phyloP scores from a whole-genome alignment of 2,329 filamentous ascomycete genomes.

The Lecanosticta acicola region DNA sequence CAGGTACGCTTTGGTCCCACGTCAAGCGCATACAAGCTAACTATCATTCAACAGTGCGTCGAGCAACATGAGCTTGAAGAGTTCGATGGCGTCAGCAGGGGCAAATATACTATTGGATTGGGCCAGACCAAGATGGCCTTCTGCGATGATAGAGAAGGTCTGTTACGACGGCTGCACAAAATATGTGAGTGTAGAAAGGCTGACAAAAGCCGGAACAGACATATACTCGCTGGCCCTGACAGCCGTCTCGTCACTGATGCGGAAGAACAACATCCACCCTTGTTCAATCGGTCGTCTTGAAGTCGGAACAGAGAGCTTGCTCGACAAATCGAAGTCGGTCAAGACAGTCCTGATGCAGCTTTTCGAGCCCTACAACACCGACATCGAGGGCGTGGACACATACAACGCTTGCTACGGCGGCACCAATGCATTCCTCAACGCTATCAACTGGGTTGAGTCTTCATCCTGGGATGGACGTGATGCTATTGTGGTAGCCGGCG shows the following conservation, averaged over 20 bases:
- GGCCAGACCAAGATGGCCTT: slow-evolving; percentile 53
- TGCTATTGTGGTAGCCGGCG: slow-evolving; percentile 48
- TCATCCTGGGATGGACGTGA: slow-evolving; percentile 50
- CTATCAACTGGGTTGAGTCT: slow-evolving; percentile 50
- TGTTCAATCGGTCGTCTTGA: slow-evolving; percentile 48
- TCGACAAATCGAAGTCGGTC: slow-evolving; percentile 53
- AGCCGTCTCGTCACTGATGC: slow-evolving; percentile 47
- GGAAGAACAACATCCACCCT: slow-evolving; percentile 49
- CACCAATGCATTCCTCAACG: slow-evolving; percentile 51
- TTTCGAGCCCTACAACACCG: slow-evolving; percentile 48
- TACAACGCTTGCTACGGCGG: slow-evolving; percentile 52
- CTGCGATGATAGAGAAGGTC: slow-evolving; percentile 51
- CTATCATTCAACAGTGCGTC: too few relatives aligned
- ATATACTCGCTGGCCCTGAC: slow-evolving; percentile 52
- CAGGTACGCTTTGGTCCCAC: too few relatives aligned
- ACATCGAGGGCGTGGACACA: slow-evolving; percentile 50
- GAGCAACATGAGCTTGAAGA: slow-evolving; percentile 51
- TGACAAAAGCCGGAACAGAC: slow-evolving; percentile 39
- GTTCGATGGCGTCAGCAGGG: slow-evolving; percentile 49
- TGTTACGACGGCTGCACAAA: slow-evolving; percentile 1
- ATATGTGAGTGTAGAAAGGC: too few relatives aligned
- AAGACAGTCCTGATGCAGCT: slow-evolving; percentile 52
- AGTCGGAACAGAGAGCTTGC: slow-evolving; percentile 50
- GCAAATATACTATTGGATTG: slow-evolving; percentile 52
- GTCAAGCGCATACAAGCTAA: too few relatives aligned